phyloP scores from a whole-genome alignment of 495 filamentous ascomycete genomes.

The Neurospora discreta region DNA sequence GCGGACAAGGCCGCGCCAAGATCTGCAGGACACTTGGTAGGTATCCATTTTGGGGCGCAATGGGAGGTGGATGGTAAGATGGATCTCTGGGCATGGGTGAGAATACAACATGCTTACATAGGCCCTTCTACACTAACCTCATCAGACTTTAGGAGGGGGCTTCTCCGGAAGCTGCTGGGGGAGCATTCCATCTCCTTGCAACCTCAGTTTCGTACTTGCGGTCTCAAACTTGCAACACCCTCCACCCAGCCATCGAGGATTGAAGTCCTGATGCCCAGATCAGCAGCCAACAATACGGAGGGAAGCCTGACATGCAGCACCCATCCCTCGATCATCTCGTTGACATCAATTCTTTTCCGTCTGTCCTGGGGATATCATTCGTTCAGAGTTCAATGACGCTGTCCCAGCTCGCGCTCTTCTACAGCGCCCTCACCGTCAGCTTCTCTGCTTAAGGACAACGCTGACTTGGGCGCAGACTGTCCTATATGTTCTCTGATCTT shows the following conservation, averaged over 20 bases:
- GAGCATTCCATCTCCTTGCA: neutral
- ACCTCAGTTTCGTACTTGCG: neutral
- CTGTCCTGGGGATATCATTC: neutral
- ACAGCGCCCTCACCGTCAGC: neutral
- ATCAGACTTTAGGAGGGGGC: neutral
- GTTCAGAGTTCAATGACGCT: neutral
- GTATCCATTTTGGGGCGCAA: neutral
- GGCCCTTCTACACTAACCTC: neutral
- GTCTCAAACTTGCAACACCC: no score
- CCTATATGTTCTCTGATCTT: no score
- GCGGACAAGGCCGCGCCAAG: neutral
- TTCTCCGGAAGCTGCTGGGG: neutral
- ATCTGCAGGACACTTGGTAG: neutral
- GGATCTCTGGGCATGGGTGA: neutral
- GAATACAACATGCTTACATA: no score
- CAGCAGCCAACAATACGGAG: neutral
- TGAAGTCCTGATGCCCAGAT: neutral
- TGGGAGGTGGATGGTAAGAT: neutral
- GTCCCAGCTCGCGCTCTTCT: neutral
- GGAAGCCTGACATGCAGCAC: no score
- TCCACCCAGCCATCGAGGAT: no score
- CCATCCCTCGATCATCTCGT: neutral
- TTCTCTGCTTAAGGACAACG: neutral
- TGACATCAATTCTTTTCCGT: neutral
- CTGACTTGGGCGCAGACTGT: neutral